A percentile compares a stretch with the other conserved stretches of the same genome.
phyloP scores from a whole-genome alignment of 148 eudicot genomes.

The Salicornia ramosissima region DNA sequence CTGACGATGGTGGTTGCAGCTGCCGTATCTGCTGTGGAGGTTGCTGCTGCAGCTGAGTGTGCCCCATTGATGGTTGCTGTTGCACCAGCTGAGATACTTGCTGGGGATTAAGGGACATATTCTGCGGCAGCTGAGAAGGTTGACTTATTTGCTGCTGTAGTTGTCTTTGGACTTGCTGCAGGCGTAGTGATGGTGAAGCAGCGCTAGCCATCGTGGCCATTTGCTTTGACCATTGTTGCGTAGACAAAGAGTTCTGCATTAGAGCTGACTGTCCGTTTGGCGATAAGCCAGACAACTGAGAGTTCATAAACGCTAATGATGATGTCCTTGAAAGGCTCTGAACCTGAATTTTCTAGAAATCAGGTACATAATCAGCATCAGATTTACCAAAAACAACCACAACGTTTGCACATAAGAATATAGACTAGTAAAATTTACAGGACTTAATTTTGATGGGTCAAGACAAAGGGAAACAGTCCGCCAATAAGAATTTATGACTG shows the following conservation, averaged over 20 bases:
- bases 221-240: slow-evolving; percentile 89
- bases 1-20: slow-evolving; percentile 33
- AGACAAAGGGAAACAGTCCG: not conserved
- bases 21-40: slow-evolving; percentile 34
- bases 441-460: slow-evolving; percentile 1
- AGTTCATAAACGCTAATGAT: slow-evolving; percentile 51
- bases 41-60: slow-evolving; percentile 51
- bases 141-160: slow-evolving; percentile 61
- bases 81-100: slow-evolving; percentile 65
- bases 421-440: not conserved
- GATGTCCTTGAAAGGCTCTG: slow-evolving; percentile 59
- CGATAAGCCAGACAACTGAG: slow-evolving; percentile 56
- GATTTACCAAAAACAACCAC: not conserved
- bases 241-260: slow-evolving; percentile 54
- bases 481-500: not conserved
- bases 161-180: slow-evolving; percentile 62
- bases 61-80: slow-evolving; percentile 47
- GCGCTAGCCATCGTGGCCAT: slow-evolving; percentile 65
- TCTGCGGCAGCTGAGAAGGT: slow-evolving; percentile 61
- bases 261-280: slow-evolving; percentile 71
- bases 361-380: slow-evolving; percentile 10
- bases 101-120: slow-evolving; percentile 51
- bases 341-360: slow-evolving; percentile 53
- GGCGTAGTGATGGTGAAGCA: slow-evolving; percentile 62
- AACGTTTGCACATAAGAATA: not conserved